Conservation (phyloP, 352 stramenopile species). For the Lagenidium sp. region DNA sequence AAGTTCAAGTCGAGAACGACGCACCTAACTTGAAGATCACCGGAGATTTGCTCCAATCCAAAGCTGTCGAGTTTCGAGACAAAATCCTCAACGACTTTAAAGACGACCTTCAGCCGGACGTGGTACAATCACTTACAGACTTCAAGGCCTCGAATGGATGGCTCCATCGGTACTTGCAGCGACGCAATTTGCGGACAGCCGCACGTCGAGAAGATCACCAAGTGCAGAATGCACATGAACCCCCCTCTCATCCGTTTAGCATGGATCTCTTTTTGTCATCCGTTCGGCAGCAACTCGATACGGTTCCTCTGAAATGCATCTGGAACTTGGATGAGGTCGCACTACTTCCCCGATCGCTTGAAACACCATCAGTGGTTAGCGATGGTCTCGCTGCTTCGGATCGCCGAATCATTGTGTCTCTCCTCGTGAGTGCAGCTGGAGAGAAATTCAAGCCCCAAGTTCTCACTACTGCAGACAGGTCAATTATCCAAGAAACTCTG, state of each 20-base stretch:
- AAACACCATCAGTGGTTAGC: neutral
- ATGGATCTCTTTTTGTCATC: conserved; percentile 23
- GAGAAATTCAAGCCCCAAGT: conserved; percentile 60
- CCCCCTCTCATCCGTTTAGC: conserved; percentile 8
- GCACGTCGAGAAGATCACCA: conserved; percentile 29
- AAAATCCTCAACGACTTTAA: conserved; percentile 71
- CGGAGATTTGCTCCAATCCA: conserved; percentile 63
- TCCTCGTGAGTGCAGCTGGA: conserved; percentile 48
- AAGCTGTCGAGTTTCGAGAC: conserved; percentile 76
- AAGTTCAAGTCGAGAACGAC: conserved; percentile 69
- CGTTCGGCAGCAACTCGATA: conserved; percentile 38
- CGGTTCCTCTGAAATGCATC: conserved; percentile 43
- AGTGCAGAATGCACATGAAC: too few relatives aligned
- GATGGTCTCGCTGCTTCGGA: neutral
- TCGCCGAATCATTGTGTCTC: conserved; percentile 32
- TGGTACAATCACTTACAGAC: conserved; percentile 68
- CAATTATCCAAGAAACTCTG: conserved; percentile 7
- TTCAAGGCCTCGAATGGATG: conserved; percentile 83
- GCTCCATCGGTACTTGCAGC: conserved; percentile 70
- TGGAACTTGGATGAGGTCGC: conserved; percentile 63
- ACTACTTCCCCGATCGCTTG: conserved; percentile 12
- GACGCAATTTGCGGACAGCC: conserved; percentile 54
- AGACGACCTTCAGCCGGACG: conserved; percentile 53
- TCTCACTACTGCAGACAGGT: conserved; percentile 16
- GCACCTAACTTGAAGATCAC: conserved; percentile 60